Evolutionary conservation across 2,329 filamentous ascomycete genomes (phyloP), one percentile per base, ranked within the genome.

Genomic region (Podosphaera aphanis): DNA sequence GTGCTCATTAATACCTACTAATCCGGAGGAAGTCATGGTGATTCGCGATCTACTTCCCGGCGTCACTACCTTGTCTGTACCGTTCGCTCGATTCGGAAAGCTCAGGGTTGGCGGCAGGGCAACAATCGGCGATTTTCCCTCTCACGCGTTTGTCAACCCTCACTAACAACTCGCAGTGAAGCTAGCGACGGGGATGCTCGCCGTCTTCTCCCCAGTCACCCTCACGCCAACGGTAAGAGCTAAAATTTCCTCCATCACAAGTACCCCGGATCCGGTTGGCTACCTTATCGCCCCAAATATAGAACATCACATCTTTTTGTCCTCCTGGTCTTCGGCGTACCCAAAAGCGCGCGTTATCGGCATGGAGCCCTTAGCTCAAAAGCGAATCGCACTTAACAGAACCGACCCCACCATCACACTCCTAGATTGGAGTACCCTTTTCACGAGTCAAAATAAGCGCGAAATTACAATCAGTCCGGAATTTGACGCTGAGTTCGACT

Each of bases 301-400:
- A 45, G 85, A 98, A 65, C 90, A 98, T 63, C 90, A 98, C 69
- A 83, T 98, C 60, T 92, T 90, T 66, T 61, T 98, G 46, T 79
- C 81, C 0, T 69, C 83, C 43, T 98, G 90, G 88, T 75, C 81
- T 56, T 65, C 71, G 43, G 81, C 74, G 21, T 95, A 74, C 60
- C 86, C 88, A 0, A 61, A 70, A 37, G 86, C 88, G 27, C 77
- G 78, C 55, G 69, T 98, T 42, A 72, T 95, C 55, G 88, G 77
- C 1, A 81, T 83, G 1, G 78, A 88, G 55, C 83, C 83, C 0
- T 73, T 98, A 1, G 76, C 74, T 19, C 83, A 86, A 62, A 92
- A 93, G 65, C 78, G 88, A 36, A 71, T 71, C 48, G 68, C 71
- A 48, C 61, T 60, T 36, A 68, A 70, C 50, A 70, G 74, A 52